A percentile compares a stretch with the other conserved stretches of the same genome.
phyloP scores from a whole-genome alignment of 441 rosid genomes.

The Syzygium malaccense region DNA sequence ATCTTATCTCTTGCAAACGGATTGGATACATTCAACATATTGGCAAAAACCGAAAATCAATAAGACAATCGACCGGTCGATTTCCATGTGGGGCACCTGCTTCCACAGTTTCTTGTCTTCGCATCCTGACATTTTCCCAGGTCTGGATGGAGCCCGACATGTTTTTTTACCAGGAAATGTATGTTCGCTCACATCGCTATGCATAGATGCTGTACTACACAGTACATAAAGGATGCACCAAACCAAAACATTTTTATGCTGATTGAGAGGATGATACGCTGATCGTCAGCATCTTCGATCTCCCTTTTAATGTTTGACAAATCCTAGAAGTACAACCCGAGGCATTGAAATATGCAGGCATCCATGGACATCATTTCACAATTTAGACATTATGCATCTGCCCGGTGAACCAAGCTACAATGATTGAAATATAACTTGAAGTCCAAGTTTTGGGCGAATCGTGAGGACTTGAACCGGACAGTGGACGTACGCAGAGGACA shows the following conservation, averaged over 20 bases:
- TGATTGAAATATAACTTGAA: not conserved
- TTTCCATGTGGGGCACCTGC: not conserved
- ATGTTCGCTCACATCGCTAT: not conserved
- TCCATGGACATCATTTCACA: not conserved
- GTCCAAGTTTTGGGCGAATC: not conserved
- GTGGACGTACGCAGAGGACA: not conserved
- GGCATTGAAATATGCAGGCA: not conserved
- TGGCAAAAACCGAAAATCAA: not conserved
- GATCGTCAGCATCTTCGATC: not conserved
- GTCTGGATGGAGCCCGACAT: not conserved
- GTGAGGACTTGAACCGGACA: not conserved
- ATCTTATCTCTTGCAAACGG: too few species aligned
- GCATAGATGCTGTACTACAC: not conserved
- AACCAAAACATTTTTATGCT: not conserved
- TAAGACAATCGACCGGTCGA: not conserved
- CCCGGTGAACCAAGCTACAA: not conserved
- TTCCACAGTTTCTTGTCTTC: not conserved
- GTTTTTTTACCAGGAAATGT: not conserved
- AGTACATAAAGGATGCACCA: not conserved
- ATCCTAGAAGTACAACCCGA: not conserved
- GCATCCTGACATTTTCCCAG: not conserved
- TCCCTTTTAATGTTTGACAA: not conserved
- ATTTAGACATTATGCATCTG: not conserved
- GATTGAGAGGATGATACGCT: not conserved
- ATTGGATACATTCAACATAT: too few species aligned